phyloP scores from a whole-genome alignment of 352 stramenopile species.

The Globisporangium cystogenes region DNA sequence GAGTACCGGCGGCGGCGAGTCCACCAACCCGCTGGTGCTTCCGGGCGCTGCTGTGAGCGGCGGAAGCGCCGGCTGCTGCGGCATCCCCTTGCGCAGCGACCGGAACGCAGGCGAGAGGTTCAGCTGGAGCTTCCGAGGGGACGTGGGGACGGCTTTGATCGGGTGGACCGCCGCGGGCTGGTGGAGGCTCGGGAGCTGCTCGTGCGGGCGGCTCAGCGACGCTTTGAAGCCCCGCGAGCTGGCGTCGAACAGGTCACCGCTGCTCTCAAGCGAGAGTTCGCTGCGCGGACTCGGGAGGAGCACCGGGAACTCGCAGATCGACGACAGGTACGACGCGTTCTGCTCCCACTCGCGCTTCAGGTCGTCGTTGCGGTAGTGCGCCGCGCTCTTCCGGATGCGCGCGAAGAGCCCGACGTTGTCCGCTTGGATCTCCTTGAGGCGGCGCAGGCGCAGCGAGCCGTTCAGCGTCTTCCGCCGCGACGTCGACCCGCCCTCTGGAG shows the following conservation, averaged over 20 bases:
- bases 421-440: conserved; percentile 56
- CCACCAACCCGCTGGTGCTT: neutral
- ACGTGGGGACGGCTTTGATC: conserved; percentile 54
- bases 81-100: conserved; percentile 63
- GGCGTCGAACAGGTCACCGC: neutral
- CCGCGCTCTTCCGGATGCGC: conserved; percentile 50
- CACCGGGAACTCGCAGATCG: conserved; percentile 62
- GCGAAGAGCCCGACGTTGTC: conserved; percentile 54
- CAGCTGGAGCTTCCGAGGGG: conserved; percentile 39
- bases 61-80: conserved; percentile 54
- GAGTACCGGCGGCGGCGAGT: conserved; percentile 1
- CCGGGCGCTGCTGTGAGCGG: conserved; percentile 30
- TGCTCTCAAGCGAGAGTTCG: neutral
- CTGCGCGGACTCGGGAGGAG: conserved; percentile 11
- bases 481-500: neutral
- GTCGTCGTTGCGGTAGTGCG: conserved; percentile 58
- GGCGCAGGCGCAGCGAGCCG: conserved; percentile 36
- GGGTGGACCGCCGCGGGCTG: conserved; percentile 26
- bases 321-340: conserved; percentile 64
- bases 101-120: conserved; percentile 58
- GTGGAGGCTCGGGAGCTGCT: conserved; percentile 21
- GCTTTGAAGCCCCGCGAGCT: conserved; percentile 1
- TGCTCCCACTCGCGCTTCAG: conserved; percentile 59
- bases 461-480: conserved; percentile 33
- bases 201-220: neutral